Conservation (phyloP, 805 yeast species). For the Komagataella pseudopastoris region DNA sequence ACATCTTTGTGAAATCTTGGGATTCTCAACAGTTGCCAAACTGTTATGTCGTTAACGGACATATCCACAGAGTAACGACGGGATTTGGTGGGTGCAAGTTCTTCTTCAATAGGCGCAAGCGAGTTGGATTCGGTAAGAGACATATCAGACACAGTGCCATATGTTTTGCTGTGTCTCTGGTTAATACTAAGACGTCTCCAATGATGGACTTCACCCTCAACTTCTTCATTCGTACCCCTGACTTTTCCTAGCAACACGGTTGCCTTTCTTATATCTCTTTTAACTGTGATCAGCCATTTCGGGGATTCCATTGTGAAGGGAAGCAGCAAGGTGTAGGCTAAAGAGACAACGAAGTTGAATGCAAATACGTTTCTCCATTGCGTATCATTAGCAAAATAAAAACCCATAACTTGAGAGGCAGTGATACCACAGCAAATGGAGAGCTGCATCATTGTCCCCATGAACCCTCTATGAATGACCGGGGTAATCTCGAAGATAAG, state of each 20-base stretch:
- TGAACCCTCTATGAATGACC: conserved; percentile 23
- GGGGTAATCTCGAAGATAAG: conserved; percentile 26
- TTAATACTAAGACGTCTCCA: conserved; percentile 2
- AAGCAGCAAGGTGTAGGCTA: conserved; percentile 18
- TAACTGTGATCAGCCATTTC: conserved; percentile 23
- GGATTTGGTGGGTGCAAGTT: conserved; percentile 6
- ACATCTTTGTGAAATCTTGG: conserved; percentile 7
- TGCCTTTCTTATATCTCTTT: conserved; percentile 18
- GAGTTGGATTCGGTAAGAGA: not conserved
- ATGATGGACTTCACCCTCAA: conserved; percentile 3
- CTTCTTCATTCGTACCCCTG: conserved; percentile 1
- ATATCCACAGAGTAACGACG: conserved; percentile 19
- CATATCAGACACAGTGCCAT: not conserved
- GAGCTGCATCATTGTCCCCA: conserved; percentile 25
- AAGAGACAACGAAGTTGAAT: conserved; percentile 8
- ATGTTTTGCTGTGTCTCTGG: not conserved
- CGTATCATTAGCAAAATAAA: conserved; percentile 19
- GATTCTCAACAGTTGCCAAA: conserved; percentile 9
- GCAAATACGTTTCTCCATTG: conserved; percentile 24
- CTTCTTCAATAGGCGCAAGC: conserved; percentile 1
- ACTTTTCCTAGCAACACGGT: conserved; percentile 12
- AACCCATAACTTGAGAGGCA: conserved; percentile 19
- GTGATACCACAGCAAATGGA: conserved; percentile 25
- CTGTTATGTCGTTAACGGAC: conserved; percentile 7
- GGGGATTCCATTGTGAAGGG: conserved; percentile 27